phyloP scores from a whole-genome alignment of 495 filamentous ascomycete species.

The Penicillium flavigenum region DNA sequence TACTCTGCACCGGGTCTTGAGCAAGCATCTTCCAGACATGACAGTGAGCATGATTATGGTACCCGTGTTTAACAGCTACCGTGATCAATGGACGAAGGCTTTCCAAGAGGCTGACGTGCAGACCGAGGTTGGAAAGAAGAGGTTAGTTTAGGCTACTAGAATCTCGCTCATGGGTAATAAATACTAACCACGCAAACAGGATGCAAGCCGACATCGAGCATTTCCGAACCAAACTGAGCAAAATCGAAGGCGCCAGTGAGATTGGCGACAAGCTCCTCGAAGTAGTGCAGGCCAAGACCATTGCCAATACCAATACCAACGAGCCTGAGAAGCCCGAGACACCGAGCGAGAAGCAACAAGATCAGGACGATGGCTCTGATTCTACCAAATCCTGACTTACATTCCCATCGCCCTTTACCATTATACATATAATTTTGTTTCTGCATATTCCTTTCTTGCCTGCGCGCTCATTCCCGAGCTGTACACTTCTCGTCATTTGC shows the following conservation, averaged over 20 bases:
- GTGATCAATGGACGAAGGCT: slow-evolving; percentile 75
- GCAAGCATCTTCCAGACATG: slow-evolving; percentile 76
- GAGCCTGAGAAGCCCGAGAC: slow-evolving; percentile 17
- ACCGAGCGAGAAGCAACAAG: slow-evolving; percentile 12
- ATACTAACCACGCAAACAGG: slow-evolving; percentile 45
- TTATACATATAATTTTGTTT: slow-evolving; percentile 24
- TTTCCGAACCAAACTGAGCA: slow-evolving; percentile 70
- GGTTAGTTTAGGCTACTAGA: slow-evolving; percentile 52
- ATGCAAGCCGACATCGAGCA: slow-evolving; percentile 77
- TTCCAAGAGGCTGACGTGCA: slow-evolving; percentile 65
- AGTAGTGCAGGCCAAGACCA: slow-evolving; percentile 62
- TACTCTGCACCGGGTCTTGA: slow-evolving; percentile 83
- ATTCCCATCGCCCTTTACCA: not conserved
- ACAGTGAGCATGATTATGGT: slow-evolving; percentile 84
- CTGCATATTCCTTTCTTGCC: not conserved
- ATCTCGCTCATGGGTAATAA: not conserved
- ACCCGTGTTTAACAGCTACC: slow-evolving; percentile 84
- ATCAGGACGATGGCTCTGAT: slow-evolving; percentile 19
- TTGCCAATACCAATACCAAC: slow-evolving; percentile 23
- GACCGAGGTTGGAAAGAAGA: slow-evolving; percentile 65
- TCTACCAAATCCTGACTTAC: slow-evolving; percentile 17
- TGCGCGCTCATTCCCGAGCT: slow-evolving; percentile 8
- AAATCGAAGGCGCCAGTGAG: slow-evolving; percentile 77
- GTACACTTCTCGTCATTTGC: slow-evolving; percentile 22
- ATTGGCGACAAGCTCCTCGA: slow-evolving; percentile 65